Evolutionary conservation across 106 monocot species (phyloP), one percentile per base, ranked within the genome.

Genomic region (Platanthera zijinensis): DNA sequence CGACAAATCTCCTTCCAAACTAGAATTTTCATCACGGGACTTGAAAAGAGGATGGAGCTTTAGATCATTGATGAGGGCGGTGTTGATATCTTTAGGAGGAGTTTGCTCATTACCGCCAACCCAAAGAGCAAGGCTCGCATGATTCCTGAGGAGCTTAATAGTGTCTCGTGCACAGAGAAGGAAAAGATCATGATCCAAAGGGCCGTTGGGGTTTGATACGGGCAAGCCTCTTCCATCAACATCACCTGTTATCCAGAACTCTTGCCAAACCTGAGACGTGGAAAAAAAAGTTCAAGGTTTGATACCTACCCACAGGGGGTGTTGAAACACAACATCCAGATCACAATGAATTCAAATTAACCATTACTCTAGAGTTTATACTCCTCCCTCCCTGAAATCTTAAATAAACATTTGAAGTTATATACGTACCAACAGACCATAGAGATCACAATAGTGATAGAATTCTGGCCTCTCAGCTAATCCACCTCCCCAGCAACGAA

Each of bases 401-500:
- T 10, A 19, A 62, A 62, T 9, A 62, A 62, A 62, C 22, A 62
- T 22, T 17, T 62, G 19, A 10, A 18, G 18, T n/a, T 59, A 59
- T 25, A 25, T 0, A 66, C 84, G 74, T 87, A 97, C 97, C 97
- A 99, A 76, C 74, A 99, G 83, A 47, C 97, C 97, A 91, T 92
- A 99, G 17, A 94, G 1, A 88, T 99, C 97, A 71, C 97, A 99
- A 67, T 79, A 99, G 61, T 94, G 85, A 74, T 99, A 99, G 77
- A 99, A 99, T 51, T 99, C 97, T 76, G 97, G 97, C 45, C 97
- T 91, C 83, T 99, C 97, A 14, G 94, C 86, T 54, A 99, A 83
- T 12, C 94, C 97, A 83, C 97, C 97, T 79, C 97, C 97, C 97
- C 97, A 99, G 80, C 97, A 99, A 50, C 97, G 94, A n/a, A 99